Base-by-base conservation (phyloP, 2,329 filamentous ascomycete genomes). In the Cryphonectria nitschkei region DNA sequence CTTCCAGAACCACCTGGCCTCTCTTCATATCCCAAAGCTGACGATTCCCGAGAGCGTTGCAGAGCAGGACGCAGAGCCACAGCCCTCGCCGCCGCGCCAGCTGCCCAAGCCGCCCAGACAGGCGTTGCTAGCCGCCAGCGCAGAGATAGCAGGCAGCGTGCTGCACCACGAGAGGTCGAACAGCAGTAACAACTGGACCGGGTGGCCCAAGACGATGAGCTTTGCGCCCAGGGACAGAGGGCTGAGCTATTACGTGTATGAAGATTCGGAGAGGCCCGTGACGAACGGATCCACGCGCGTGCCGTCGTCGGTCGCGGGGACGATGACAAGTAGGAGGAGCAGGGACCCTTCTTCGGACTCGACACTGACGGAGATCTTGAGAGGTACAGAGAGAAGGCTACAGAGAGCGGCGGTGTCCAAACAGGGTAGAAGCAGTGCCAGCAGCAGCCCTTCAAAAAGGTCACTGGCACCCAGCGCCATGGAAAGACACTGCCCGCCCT, bases 341-440 rank as follows among this genome's bases (percentile, higher is more conserved):
- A 39, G 78, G 37, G 74, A 79, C 32, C 75, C 76, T 65, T 80
- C 78, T 52, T 81, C 85, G 0, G 86, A 88, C 73, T 81, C 82
- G 14, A 85, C 85, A 1, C 76, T 89, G 37, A 80, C 82, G 1
- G 80, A 84, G 71, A 89, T 89, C 39, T 78, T 89, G 43, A 81
- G 81, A 60, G 85, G 82, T 46, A 89, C 87, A 1, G 87, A 88
- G 37, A 80, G 84, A 78, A 80, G 86, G 13, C 80, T 89, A 19
- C 79, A 82, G 29, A 81, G 71, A 58, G 37, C 9, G 11, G 76
- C 72, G 7, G 70, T 52, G 52, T 68, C 37, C 56, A 60, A 7
- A 67, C 74, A 37, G 50, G 72, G n/a, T 63, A 37, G 41, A 13
- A 9, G 32, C 29, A 62, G 58, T 29, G 43, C 26, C 29, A 13